Evolutionary conservation across 331 rosid species (phyloP).

Genomic region (Malus hybrid): DNA sequence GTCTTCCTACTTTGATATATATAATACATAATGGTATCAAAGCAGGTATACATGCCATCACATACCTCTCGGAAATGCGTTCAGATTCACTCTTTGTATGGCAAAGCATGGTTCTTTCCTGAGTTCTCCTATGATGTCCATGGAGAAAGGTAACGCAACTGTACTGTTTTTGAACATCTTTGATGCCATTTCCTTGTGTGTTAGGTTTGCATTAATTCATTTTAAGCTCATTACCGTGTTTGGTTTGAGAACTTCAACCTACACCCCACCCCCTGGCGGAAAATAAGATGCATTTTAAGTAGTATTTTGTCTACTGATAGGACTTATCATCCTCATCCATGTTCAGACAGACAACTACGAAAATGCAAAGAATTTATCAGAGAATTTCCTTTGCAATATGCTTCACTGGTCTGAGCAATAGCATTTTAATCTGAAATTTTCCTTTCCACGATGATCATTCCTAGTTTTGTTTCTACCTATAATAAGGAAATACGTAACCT

Average conservation of each 20-base stretch:
- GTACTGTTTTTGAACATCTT: constrained; percentile 7
- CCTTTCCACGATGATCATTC: background rate
- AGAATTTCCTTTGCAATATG: background rate
- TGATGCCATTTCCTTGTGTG: background rate
- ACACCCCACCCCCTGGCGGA: background rate
- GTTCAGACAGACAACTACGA: background rate
- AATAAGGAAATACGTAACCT: background rate
- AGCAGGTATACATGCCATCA: constrained; percentile 51
- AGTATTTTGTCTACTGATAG: background rate
- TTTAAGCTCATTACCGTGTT: background rate
- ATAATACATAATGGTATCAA: constrained; percentile 10
- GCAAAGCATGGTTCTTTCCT: constrained; percentile 37
- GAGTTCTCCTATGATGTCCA: constrained; percentile 42
- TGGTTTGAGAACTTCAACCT: background rate
- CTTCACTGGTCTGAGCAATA: background rate
- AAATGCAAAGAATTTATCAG: background rate
- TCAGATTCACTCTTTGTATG: constrained; percentile 37
- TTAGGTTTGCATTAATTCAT: background rate
- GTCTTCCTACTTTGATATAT: background rate
- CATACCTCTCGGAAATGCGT: constrained; percentile 31
- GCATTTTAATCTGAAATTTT: background rate
- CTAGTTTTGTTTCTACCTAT: background rate
- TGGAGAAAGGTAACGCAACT: constrained; percentile 41
- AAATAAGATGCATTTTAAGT: background rate
- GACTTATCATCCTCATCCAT: background rate